phyloP scores from a whole-genome alignment of 495 filamentous ascomycete genomes.

The Glonium stellatum region DNA sequence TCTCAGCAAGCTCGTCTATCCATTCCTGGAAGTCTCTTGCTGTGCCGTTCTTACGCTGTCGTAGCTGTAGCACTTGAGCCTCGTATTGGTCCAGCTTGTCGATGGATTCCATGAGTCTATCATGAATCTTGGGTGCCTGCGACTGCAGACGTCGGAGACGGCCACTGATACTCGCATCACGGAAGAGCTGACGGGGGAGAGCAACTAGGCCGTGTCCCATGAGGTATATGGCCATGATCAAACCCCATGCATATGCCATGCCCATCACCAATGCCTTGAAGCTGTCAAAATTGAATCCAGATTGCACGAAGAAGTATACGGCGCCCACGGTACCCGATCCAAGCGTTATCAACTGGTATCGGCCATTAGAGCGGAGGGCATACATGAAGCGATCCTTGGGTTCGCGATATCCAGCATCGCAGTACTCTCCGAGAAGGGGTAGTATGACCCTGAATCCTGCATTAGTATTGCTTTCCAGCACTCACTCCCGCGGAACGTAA shows the following conservation, averaged over 20 bases:
- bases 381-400: constrained; percentile 71
- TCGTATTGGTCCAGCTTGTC: constrained; percentile 76
- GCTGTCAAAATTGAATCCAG: constrained; percentile 57
- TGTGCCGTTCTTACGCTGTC: constrained; percentile 74
- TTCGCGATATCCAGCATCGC: constrained; percentile 87
- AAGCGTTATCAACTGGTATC: constrained; percentile 77
- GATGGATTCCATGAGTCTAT: constrained; percentile 79
- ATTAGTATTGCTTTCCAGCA: background rate
- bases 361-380: constrained; percentile 75
- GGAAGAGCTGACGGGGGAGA: constrained; percentile 72
- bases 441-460: constrained; percentile 57
- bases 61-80: constrained; percentile 66
- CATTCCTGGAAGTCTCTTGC: constrained; percentile 79
- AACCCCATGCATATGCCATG: constrained; percentile 85
- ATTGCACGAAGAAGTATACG: constrained; percentile 75
- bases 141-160: constrained; percentile 67
- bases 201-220: constrained; percentile 97
- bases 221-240: constrained; percentile 84
- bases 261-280: constrained; percentile 84
- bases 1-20: constrained; percentile 86
- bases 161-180: constrained; percentile 64
- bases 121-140: constrained; percentile 73
- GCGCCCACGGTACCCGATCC: constrained; percentile 62
- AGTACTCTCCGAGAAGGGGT: constrained; percentile 85
- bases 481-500: background rate